A percentile compares a stretch with the other conserved stretches of the same genome.
These are phyloP conservation scores for Calocera cornea DNA, from an alignment of 768 basidiomycete species.

Conservation along the genomic window DNA sequence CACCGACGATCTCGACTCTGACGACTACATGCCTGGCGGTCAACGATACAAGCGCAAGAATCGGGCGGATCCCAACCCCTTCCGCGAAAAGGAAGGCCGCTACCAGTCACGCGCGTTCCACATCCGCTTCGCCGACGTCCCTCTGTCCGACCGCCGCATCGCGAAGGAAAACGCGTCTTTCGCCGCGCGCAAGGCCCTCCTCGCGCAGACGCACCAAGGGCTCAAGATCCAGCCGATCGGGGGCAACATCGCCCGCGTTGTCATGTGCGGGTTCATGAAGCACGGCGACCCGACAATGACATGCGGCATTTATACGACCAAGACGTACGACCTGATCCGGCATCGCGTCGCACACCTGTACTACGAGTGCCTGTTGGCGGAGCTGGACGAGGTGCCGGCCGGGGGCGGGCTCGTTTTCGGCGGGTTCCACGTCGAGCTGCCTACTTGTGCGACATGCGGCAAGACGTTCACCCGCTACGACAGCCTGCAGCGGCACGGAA, in stretches of 20 bases:
- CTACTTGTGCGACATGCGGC: neutral
- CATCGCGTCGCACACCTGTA: neutral
- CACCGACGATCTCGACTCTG: neutral
- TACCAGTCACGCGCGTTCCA: neutral
- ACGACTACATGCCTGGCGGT: neutral
- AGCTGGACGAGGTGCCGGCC: neutral
- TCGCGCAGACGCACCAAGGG: neutral
- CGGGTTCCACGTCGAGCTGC: slow-evolving; percentile 3
- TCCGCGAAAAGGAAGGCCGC: neutral
- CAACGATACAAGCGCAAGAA: neutral
- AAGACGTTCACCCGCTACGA: neutral
- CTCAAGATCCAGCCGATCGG: slow-evolving; percentile 2
- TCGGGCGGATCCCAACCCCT: neutral
- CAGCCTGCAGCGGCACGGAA: neutral
- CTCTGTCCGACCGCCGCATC: neutral
- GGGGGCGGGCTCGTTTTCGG: neutral
- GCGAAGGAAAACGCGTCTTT: neutral
- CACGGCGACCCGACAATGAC: neutral
- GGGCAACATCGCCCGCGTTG: neutral
- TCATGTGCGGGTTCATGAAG: slow-evolving; percentile 3
- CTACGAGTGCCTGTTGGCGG: neutral
- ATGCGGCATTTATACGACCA: neutral
- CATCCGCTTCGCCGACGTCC: neutral
- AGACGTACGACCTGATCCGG: slow-evolving; percentile 2
- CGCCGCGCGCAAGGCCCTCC: neutral